These are phyloP conservation scores for Scenedesmus sp. DNA, from an alignment of 163 green algal species.

Conservation along the genomic window DNA sequence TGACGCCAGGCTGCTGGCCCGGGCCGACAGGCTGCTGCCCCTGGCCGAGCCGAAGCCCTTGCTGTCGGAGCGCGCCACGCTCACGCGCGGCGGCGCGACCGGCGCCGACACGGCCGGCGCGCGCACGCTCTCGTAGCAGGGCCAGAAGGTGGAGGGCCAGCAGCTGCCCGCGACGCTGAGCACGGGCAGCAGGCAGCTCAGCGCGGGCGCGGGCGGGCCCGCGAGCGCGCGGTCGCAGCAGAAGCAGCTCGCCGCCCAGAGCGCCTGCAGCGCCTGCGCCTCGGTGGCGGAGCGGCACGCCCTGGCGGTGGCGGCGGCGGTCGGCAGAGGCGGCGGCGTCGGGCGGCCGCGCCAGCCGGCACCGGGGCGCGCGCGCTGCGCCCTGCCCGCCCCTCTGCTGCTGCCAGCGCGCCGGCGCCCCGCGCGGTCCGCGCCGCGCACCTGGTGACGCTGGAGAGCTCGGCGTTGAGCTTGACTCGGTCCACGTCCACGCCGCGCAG, in stretches of 20 bases:
- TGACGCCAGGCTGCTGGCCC: too few species aligned
- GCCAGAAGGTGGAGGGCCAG: conserved; percentile 29
- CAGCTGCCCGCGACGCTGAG: conserved; percentile 15
- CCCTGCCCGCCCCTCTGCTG: not conserved
- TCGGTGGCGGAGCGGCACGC: conserved; percentile 13
- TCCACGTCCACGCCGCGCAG: not conserved
- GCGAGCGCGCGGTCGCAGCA: not conserved
- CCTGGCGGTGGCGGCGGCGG: conserved; percentile 2
- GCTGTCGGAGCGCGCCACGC: too few species aligned
- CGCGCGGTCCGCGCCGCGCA: too few species aligned
- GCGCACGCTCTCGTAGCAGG: not conserved
- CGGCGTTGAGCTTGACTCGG: not conserved
- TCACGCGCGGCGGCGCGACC: too few species aligned
- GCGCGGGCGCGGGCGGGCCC: not conserved
- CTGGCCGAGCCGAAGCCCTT: not conserved
- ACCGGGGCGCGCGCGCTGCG: too few species aligned
- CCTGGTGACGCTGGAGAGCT: conserved; percentile 20
- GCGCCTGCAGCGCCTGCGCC: conserved; percentile 10
- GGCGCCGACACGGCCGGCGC: not conserved
- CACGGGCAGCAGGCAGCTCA: conserved; percentile 14
- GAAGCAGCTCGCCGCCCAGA: conserved; percentile 5
- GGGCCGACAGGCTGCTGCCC: not conserved
- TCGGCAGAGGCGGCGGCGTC: too few species aligned
- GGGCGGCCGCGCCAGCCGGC: too few species aligned
- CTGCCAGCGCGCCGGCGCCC: too few species aligned